Evolutionary conservation across 306 rosid genomes (phyloP).

Genomic region (Castanea crenata): DNA sequence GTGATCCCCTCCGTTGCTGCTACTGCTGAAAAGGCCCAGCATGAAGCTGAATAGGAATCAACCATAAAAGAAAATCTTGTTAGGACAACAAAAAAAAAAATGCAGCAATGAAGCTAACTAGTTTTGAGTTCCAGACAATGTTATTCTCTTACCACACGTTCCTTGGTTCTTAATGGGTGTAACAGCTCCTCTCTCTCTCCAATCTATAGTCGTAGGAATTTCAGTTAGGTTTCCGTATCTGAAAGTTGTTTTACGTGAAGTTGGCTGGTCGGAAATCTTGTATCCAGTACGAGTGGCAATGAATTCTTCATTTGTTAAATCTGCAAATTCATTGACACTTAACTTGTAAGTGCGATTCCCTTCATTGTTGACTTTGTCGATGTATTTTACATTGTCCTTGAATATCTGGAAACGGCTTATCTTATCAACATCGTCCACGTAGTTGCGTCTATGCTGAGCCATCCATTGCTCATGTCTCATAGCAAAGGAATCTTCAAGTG

Average conservation of each 20-base stretch:
- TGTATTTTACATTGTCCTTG: too few relatives aligned
- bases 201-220: conserved; percentile 24
- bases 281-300: conserved; percentile 26
- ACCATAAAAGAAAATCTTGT: not conserved
- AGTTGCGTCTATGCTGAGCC: too few relatives aligned
- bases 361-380: too few relatives aligned
- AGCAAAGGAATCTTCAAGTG: too few relatives aligned
- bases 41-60: not conserved
- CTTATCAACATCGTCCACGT: too few relatives aligned
- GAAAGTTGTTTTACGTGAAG: not conserved
- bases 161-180: conserved; percentile 36
- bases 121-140: not conserved
- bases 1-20: conserved; percentile 20
- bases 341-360: too few relatives aligned
- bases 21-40: conserved; percentile 23
- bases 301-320: conserved; percentile 32
- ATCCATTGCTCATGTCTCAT: too few relatives aligned
- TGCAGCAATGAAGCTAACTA: not conserved
- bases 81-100: not conserved
- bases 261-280: not conserved
- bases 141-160: conserved; percentile 21
- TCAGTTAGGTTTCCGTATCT: not conserved
- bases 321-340: too few relatives aligned
- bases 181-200: not conserved
- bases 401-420: too few relatives aligned